Conservation (phyloP, 2,329 filamentous ascomycete genomes). For the Allantophomopsis cytisporea region DNA sequence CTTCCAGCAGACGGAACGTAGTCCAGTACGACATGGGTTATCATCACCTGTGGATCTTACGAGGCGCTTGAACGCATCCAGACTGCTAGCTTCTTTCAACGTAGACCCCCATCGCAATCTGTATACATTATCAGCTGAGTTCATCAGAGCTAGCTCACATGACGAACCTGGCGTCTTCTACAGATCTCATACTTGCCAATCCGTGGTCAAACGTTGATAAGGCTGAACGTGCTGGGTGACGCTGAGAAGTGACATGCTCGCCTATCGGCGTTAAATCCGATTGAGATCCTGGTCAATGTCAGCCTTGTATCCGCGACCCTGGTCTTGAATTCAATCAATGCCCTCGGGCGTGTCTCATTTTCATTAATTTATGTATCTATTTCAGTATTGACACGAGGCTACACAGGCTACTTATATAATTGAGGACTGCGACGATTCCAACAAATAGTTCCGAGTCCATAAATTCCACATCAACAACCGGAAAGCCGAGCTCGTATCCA, state of each 20-base stretch:
- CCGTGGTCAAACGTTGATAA: neutral
- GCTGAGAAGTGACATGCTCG: constrained; percentile 1
- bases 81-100: constrained; percentile 38
- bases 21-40: constrained; percentile 56
- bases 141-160: neutral
- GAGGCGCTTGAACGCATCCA: constrained; percentile 50
- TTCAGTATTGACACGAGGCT: too few relatives aligned
- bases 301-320: neutral
- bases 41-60: constrained; percentile 43
- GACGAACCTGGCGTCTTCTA: constrained; percentile 37
- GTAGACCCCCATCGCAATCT: constrained; percentile 59
- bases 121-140: constrained; percentile 9
- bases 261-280: neutral
- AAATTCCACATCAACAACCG: too few relatives aligned
- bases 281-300: neutral
- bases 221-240: neutral
- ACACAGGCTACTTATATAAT: too few relatives aligned
- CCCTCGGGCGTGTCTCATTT: too few relatives aligned
- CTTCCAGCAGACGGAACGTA: constrained; percentile 90
- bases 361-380: too few relatives aligned
- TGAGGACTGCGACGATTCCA: too few relatives aligned
- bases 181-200: constrained; percentile 30
- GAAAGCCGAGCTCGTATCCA: too few relatives aligned
- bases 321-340: too few relatives aligned
- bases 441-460: too few relatives aligned